Evolutionary conservation across 140 eudicot genomes (phyloP).

Genomic region (Bidens hawaiensis): DNA sequence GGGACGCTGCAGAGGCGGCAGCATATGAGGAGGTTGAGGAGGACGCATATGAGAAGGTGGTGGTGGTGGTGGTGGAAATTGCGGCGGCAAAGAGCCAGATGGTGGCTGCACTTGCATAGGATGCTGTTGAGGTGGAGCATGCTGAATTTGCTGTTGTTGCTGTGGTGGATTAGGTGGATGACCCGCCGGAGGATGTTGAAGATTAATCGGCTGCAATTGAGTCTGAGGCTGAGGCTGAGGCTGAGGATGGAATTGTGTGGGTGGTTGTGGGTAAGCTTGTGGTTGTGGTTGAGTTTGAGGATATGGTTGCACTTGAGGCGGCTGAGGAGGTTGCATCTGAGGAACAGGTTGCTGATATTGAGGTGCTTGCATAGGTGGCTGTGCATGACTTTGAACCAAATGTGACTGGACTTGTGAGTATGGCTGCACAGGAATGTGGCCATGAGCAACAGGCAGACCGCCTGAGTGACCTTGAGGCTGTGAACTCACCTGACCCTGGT

Average conservation of each 20-base stretch:
- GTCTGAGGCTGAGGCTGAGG: conserved; percentile 40
- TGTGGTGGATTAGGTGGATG: conserved; percentile 58
- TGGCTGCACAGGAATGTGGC: conserved; percentile 34
- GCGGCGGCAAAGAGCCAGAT: conserved; percentile 42
- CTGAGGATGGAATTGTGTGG: conserved; percentile 32
- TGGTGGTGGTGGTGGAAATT: conserved; percentile 50
- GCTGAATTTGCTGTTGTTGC: conserved; percentile 51
- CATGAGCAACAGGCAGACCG: conserved; percentile 40
- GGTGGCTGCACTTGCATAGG: conserved; percentile 42
- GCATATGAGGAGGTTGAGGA: conserved; percentile 39
- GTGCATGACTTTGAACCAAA: conserved; percentile 43
- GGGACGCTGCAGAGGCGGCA: conserved; percentile 59
- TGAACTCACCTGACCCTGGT: conserved; percentile 33
- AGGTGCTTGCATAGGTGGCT: conserved; percentile 55
- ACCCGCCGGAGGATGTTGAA: conserved; percentile 41
- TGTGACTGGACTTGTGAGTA: conserved; percentile 37
- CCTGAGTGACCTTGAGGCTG: conserved; percentile 40
- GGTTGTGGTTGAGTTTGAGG: conserved; percentile 27
- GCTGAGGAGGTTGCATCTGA: conserved; percentile 42
- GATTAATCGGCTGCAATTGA: conserved; percentile 35
- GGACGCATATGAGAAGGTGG: conserved; percentile 62
- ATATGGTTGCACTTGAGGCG: conserved; percentile 34
- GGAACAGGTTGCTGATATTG: conserved; percentile 64
- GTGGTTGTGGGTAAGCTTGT: conserved; percentile 15
- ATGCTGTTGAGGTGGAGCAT: conserved; percentile 50